phyloP scores from a whole-genome alignment of 2,329 filamentous ascomycete genomes.

The Cordyceps tenuipes region DNA sequence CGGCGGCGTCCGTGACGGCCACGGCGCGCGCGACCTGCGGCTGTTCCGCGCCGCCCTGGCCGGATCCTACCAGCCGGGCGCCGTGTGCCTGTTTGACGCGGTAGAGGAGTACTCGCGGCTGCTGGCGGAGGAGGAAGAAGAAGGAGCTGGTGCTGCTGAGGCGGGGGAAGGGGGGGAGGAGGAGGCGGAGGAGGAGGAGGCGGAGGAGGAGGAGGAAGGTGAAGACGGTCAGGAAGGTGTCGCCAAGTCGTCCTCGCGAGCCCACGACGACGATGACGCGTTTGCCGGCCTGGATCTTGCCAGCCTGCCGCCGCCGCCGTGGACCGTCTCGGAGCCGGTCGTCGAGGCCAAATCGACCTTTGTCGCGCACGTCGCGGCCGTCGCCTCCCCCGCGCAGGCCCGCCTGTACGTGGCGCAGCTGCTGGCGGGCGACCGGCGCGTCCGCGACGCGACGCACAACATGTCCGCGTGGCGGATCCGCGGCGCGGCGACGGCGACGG shows the following conservation, averaged over 20 bases:
- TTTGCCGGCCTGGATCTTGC: slow-evolving; percentile 17
- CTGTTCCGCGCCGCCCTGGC: slow-evolving; percentile 59
- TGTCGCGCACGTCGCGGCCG: slow-evolving; percentile 64
- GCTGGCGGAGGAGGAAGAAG: slow-evolving; percentile 23
- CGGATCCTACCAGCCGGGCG: slow-evolving; percentile 60
- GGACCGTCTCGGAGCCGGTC: slow-evolving; percentile 66
- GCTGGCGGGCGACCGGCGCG: slow-evolving; percentile 72
- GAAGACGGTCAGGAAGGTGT: background rate
- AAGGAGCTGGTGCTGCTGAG: slow-evolving; percentile 15
- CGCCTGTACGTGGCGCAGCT: slow-evolving; percentile 64
- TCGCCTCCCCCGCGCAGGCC: slow-evolving; percentile 63
- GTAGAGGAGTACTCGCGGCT: slow-evolving; percentile 61
- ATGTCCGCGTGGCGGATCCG: slow-evolving; percentile 89
- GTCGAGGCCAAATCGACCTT: slow-evolving; percentile 85
- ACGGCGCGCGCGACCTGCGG: slow-evolving; percentile 62
- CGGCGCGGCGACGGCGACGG: slow-evolving; percentile 30
- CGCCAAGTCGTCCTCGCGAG: background rate
- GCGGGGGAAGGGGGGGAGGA: slow-evolving; percentile 14
- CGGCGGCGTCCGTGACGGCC: slow-evolving; percentile 64
- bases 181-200: slow-evolving; percentile 14
- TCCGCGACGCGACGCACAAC: slow-evolving; percentile 85
- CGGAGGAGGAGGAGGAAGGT: background rate
- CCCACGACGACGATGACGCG: background rate
- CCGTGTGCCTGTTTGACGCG: slow-evolving; percentile 83
- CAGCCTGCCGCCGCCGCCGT: slow-evolving; percentile 39